Conservation (phyloP, 768 basidiomycete genomes). For the Hortiboletus flavorubellus region DNA sequence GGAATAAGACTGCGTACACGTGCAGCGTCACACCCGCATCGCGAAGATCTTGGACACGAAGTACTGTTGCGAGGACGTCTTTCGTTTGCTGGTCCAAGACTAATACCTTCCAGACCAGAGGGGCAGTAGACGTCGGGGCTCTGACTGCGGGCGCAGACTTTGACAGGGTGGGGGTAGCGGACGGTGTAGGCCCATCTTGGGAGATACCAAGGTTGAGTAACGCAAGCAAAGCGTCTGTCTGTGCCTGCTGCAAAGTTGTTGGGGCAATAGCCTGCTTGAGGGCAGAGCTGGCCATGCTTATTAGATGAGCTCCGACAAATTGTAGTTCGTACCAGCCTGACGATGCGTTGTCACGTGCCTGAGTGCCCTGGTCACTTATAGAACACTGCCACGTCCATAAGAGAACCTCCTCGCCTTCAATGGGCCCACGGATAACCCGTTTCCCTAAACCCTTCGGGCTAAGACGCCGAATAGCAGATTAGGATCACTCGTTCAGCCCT, state of each 20-base stretch:
- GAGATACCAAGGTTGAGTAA: conserved; percentile 76
- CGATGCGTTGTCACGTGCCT: conserved; percentile 17
- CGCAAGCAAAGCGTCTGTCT: conserved; percentile 79
- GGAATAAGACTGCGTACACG: conserved; percentile 60
- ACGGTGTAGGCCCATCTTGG: conserved; percentile 35
- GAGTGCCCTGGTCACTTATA: neutral
- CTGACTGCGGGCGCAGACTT: conserved; percentile 44
- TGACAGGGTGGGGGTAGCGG: conserved; percentile 10
- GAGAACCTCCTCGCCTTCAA: neutral
- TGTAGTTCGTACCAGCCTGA: neutral
- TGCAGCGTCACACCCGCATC: conserved; percentile 97
- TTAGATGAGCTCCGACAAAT: neutral
- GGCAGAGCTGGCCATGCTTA: conserved; percentile 42
- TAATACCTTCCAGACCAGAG: conserved; percentile 94
- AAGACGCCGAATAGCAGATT: neutral
- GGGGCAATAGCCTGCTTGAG: conserved; percentile 45
- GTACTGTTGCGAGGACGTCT: conserved; percentile 91
- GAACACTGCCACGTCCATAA: neutral
- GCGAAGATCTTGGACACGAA: conserved; percentile 94
- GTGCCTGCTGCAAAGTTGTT: conserved; percentile 79
- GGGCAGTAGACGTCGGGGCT: conserved; percentile 51
- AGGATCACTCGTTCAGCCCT: neutral
- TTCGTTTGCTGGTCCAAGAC: conserved; percentile 95
- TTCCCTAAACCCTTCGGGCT: neutral
- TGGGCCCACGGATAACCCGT: neutral